Conservation (phyloP, 805 yeast genomes). For the Wickerhamiella shivajii region DNA sequence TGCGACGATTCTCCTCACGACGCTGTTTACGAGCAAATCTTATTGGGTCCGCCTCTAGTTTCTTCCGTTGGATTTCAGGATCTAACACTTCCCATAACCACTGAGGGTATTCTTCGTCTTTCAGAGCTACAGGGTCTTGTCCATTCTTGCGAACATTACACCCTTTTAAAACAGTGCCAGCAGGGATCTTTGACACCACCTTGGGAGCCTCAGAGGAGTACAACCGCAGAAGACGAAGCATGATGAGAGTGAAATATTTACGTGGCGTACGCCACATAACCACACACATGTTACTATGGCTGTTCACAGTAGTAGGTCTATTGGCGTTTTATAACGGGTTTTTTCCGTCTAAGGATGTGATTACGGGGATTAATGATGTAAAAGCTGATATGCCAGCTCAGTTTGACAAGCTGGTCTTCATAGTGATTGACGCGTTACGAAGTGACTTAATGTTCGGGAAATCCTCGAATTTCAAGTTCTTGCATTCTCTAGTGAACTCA, state of each 20-base stretch:
- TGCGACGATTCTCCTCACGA: constrained; percentile 50
- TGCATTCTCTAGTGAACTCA: constrained; percentile 45
- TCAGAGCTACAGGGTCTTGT: constrained; percentile 77
- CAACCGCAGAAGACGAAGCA: constrained; percentile 3
- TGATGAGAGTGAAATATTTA: not conserved
- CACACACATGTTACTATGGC: constrained; percentile 3
- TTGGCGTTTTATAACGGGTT: constrained; percentile 65
- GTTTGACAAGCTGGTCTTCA: constrained; percentile 55
- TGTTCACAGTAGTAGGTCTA: constrained; percentile 32
- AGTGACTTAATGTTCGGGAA: constrained; percentile 69
- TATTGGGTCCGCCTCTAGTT: constrained; percentile 45
- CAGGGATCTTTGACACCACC: constrained; percentile 31
- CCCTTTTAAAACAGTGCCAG: constrained; percentile 47
- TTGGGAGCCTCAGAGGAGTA: constrained; percentile 13
- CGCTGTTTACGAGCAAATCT: constrained; percentile 56
- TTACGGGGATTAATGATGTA: constrained; percentile 35
- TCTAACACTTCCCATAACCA: constrained; percentile 90
- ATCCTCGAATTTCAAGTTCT: constrained; percentile 47
- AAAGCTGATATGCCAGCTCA: constrained; percentile 24
- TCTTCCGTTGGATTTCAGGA: constrained; percentile 40
- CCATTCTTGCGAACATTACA: constrained; percentile 64
- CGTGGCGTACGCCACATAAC: not conserved
- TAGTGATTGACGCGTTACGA: constrained; percentile 89
- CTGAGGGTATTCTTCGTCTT: constrained; percentile 79
- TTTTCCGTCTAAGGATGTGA: constrained; percentile 74